A percentile compares a stretch with the other conserved stretches of the same genome.
phyloP scores from a whole-genome alignment of 176 grass and related monocot species.

The Thalia dealbata region DNA sequence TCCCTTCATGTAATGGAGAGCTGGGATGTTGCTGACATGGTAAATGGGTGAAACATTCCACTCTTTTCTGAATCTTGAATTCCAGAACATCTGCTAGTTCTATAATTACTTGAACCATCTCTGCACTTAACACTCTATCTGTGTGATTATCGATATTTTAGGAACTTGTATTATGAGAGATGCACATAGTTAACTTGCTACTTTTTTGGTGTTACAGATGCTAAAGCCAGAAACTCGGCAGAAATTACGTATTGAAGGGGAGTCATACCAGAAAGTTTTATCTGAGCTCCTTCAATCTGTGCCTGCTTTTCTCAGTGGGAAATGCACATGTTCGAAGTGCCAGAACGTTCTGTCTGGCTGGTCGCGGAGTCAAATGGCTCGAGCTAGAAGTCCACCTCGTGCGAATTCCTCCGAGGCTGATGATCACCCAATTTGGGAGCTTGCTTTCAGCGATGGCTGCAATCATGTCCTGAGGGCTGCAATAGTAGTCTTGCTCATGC shows the following conservation, averaged over 20 bases:
- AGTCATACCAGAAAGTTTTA: constrained; percentile 62
- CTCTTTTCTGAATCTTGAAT: background rate
- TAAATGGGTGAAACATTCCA: background rate
- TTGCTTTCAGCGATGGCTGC: constrained; percentile 34
- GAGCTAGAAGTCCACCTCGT: constrained; percentile 30
- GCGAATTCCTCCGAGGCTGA: constrained; percentile 15
- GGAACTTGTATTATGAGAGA: background rate
- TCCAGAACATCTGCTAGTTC: background rate
- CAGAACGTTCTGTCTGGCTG: constrained; percentile 28
- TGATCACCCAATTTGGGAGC: constrained; percentile 27
- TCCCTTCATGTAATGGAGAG: background rate
- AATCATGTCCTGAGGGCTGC: constrained; percentile 56
- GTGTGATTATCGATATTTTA: background rate
- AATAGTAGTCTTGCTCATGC: constrained; percentile 57
- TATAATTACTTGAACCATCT: background rate
- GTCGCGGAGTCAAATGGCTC: constrained; percentile 23
- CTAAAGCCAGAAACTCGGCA: constrained; percentile 68
- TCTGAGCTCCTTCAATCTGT: constrained; percentile 50
- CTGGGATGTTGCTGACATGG: background rate
- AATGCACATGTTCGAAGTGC: constrained; percentile 64
- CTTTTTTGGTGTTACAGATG: constrained; percentile 27
- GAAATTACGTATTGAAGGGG: constrained; percentile 69
- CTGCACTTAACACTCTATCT: too few relatives aligned
- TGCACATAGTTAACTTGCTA: constrained; percentile 3
- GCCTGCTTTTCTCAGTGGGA: constrained; percentile 61